Base-by-base conservation (phyloP, 208 protist species). In the Sergeia podlipaevii region DNA sequence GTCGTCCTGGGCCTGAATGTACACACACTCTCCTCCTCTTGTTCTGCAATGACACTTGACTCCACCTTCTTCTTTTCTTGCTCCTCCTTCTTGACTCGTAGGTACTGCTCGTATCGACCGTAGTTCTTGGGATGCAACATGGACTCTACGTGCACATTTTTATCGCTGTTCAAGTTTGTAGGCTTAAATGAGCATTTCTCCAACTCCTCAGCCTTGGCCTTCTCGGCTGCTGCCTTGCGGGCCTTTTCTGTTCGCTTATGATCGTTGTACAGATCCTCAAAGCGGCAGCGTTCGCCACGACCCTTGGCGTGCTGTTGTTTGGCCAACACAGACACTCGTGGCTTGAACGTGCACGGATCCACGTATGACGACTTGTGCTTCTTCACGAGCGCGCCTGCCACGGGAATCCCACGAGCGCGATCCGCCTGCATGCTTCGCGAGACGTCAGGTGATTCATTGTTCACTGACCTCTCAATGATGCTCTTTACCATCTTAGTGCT, bases 311-410 rank as follows among this genome's bases (percentile, higher is more conserved):
- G 57, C 15, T 47, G 44, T n/a, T 36, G 13, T 62, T 66, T 59
- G 8, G 71, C 67, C 3, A 69, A 46, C 1, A 60, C 60, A 4
- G 81, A 78, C 17, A 89, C 65, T 17, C 65, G 55, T 3, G 82
- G 86, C 3, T 72, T 56, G 30, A 94, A 94, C 15, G 86, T 87
- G 65, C 81, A 94, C 6, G 72, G 66, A 28, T 90, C 67, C 10
- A 61, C 56, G 57, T 84, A 89, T n/a, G 71, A 74, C 2, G 79
- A 80, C 2, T 39, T 45, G 56, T 85, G 82, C 52, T 77, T 83
- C 38, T 74, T 78, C 8, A 87, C 72, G 4, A 87, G 67, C 24
- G 51, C 44, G 26, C 64, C 54, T 0, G 42, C 33, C 3, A 80
- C 49, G 0, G 79, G 79, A 8, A 80, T 61, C 39, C 65, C 63